Conservation (phyloP, 495 filamentous ascomycete species). For the Aspergillus nidulans region DNA sequence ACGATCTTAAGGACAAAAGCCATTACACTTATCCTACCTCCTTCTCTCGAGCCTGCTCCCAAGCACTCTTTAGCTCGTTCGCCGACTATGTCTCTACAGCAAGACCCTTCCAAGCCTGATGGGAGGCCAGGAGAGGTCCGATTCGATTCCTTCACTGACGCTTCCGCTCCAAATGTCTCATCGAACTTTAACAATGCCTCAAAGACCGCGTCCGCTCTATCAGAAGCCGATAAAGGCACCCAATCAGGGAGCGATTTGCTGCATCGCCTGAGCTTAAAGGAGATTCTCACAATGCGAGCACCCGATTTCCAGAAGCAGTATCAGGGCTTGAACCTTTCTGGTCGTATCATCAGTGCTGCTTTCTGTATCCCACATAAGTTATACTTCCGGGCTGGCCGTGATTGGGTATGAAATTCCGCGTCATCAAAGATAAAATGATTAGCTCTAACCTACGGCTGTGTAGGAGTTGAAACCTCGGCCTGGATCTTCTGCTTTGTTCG, state of each 20-base stretch:
- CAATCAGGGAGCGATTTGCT: conserved; percentile 58
- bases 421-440: neutral
- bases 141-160: conserved; percentile 31
- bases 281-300: conserved; percentile 43
- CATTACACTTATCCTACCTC: neutral
- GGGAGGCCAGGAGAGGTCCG: conserved; percentile 34
- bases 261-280: conserved; percentile 55
- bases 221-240: conserved; percentile 48
- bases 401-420: conserved; percentile 60
- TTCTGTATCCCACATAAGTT: conserved; percentile 79
- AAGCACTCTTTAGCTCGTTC: conserved; percentile 2
- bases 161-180: conserved; percentile 33
- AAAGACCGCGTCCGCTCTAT: conserved; percentile 27
- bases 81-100: conserved; percentile 30
- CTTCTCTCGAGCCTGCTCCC: neutral
- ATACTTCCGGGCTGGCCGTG: conserved; percentile 57
- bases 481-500: conserved; percentile 84
- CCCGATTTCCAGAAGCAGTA: conserved; percentile 57
- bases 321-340: conserved; percentile 67
- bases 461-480: conserved; percentile 70
- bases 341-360: conserved; percentile 80
- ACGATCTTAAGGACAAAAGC: neutral
- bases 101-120: conserved; percentile 25
- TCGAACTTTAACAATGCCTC: conserved; percentile 13
- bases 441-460: conserved; percentile 4